Conservation (phyloP, 495 filamentous ascomycete species). For the Penicillium cinerascens region DNA sequence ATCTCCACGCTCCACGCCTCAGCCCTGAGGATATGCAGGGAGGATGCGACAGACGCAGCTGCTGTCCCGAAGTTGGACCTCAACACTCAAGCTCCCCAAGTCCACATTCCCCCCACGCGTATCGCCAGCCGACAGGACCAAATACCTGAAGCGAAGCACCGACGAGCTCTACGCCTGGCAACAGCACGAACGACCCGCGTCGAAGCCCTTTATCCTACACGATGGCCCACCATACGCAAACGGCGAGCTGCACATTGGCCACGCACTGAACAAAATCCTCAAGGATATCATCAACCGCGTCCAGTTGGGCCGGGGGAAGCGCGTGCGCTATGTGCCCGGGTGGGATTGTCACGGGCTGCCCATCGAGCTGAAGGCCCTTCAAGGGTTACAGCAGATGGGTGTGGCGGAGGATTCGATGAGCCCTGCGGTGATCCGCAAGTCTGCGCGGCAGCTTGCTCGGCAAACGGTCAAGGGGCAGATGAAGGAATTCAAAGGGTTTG, state of each 20-base stretch:
- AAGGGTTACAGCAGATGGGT: constrained; percentile 40
- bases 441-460: constrained; percentile 70
- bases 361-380: constrained; percentile 96
- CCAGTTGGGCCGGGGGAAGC: constrained; percentile 71
- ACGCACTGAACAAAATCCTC: constrained; percentile 94
- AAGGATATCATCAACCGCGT: constrained; percentile 89
- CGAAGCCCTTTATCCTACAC: constrained; percentile 73
- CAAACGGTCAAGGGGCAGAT: constrained; percentile 78
- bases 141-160: constrained; percentile 74
- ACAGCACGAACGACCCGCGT: constrained; percentile 52
- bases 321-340: constrained; percentile 83
- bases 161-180: constrained; percentile 92
- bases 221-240: constrained; percentile 98
- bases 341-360: constrained; percentile 99
- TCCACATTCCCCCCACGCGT: constrained; percentile 56
- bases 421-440: constrained; percentile 54
- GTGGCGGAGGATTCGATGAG: constrained; percentile 20
- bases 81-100: constrained; percentile 58
- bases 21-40: constrained; percentile 31
- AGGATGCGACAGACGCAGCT: constrained; percentile 49
- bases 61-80: constrained; percentile 53
- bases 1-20: background rate
- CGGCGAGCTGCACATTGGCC: constrained; percentile 89
- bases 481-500: constrained; percentile 76
- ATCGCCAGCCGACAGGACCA: constrained; percentile 46